phyloP scores from a whole-genome alignment of 1,284 basidiomycete genomes.

The Pyrrhoderma lamaoense region DNA sequence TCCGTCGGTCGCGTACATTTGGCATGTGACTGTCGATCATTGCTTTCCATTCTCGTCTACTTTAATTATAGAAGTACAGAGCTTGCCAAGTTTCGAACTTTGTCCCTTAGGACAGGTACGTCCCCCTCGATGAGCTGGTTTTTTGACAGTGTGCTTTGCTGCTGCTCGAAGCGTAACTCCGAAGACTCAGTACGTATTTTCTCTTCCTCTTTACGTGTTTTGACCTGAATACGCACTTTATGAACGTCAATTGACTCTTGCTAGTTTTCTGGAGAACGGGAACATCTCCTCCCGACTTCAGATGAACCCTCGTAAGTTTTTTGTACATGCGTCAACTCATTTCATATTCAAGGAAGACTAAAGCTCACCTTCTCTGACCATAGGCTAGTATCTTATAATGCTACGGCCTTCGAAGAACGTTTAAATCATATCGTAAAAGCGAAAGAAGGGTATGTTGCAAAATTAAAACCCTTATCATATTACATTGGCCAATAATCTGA shows the following conservation, averaged over 20 bases:
- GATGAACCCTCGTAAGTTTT: slow-evolving; percentile 12
- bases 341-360: background rate
- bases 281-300: background rate
- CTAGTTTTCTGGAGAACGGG: slow-evolving; percentile 1
- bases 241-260: too few species aligned
- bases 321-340: too few species aligned
- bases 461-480: background rate
- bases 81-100: too few species aligned
- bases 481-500: background rate
- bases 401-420: slow-evolving; percentile 15
- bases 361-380: background rate
- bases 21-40: slow-evolving; percentile 1
- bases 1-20: background rate
- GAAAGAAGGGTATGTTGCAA: slow-evolving; percentile 15
- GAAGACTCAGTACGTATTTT: slow-evolving; percentile 2
- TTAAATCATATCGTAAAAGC: slow-evolving; percentile 15
- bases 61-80: too few species aligned
- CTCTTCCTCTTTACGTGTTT: too few species aligned
- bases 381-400: slow-evolving; percentile 12
- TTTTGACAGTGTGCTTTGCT: slow-evolving; percentile 10
- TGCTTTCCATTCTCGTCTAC: too few species aligned
- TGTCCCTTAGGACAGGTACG: background rate
- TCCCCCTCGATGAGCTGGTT: slow-evolving; percentile 2
- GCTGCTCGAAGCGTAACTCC: slow-evolving; percentile 6
- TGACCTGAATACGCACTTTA: too few species aligned